Percentiles rank a stretch among this genome's conserved stretches.
phyloP scores from a whole-genome alignment of 352 stramenopile species.

The Globisporangium takayamanum region DNA sequence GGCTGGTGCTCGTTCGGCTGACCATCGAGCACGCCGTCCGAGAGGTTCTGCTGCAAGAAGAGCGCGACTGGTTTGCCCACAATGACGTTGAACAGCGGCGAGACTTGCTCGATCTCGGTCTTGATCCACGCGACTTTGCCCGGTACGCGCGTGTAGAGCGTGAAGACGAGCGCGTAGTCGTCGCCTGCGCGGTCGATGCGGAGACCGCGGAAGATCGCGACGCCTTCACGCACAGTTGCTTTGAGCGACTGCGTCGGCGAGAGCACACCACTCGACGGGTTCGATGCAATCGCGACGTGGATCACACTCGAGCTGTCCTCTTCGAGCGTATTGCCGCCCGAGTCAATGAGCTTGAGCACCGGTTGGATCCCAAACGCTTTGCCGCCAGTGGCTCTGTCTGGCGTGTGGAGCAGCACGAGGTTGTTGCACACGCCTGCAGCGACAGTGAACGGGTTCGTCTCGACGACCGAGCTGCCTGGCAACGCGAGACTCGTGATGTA shows the following conservation, averaged over 20 bases:
- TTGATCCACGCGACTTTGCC: slow-evolving; percentile 35
- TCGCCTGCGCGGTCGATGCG: slow-evolving; percentile 69
- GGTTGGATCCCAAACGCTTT: slow-evolving; percentile 71
- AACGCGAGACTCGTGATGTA: slow-evolving; percentile 63
- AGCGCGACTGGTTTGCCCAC: slow-evolving; percentile 41
- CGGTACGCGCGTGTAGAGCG: slow-evolving; percentile 42
- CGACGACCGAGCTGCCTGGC: slow-evolving; percentile 36
- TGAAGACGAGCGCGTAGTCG: slow-evolving; percentile 70
- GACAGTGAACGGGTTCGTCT: slow-evolving; percentile 79
- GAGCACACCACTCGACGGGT: slow-evolving; percentile 54
- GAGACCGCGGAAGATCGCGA: slow-evolving; percentile 66
- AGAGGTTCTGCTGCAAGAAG: slow-evolving; percentile 41
- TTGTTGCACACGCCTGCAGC: slow-evolving; percentile 42
- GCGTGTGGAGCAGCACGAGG: slow-evolving; percentile 38
- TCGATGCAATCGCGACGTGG: slow-evolving; percentile 58
- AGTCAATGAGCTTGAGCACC: slow-evolving; percentile 73
- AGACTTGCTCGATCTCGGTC: slow-evolving; percentile 48
- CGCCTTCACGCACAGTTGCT: slow-evolving; percentile 33
- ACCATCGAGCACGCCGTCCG: slow-evolving; percentile 64
- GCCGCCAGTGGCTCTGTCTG: slow-evolving; percentile 38
- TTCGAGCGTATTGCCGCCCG: slow-evolving; percentile 57
- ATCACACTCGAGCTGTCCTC: slow-evolving; percentile 62
- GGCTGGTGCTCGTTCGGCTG: slow-evolving; percentile 71
- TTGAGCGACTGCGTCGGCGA: slow-evolving; percentile 33
- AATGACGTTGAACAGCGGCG: slow-evolving; percentile 52